Base-by-base conservation (phyloP, 2,329 filamentous ascomycete genomes). In the Xylariaceae sp. region DNA sequence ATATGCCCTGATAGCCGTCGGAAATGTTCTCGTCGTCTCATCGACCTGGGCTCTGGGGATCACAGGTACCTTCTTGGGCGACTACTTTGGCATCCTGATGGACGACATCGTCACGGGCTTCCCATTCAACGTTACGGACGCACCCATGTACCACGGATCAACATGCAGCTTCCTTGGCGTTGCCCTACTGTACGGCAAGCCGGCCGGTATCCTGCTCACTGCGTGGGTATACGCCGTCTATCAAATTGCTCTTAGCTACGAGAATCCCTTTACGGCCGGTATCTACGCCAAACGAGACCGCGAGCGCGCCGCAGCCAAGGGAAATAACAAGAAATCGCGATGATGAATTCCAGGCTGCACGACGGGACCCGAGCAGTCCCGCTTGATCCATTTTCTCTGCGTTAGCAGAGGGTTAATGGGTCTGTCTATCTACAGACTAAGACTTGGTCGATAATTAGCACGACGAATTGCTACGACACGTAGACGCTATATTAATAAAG, bases 51-150 rank as follows among this genome's bases (percentile, higher is more conserved):
- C 86, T 32, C 84, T 99, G 39, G 94, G 94, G 54, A 84, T 99
- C 66, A 96, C 91, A 0, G 94, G 94, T 59, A 99, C 94, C 36
- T 99, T 96, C 70, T 79, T 99, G 34, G 94, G 94, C 64, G 94
- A 99, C 76, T 99, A 99, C 79, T 99, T 97, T 70, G 94, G 94
- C 63, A 96, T 97, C 70, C 79, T 99, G 61, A 95, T 96, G 91
- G 92, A 97, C 69, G 77, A 87, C 63, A 92, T 92, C 66, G 92
- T 99, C 49, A 95, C 91, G 12, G 87, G 89, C 13, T 99, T 99
- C 70, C 94, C 94, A 2, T 99, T 99, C 80, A 97, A 88, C 72
- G 80, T 97, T 57, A 92, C 87, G 51, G 83, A 84, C 61, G 87
- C 90, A 49, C 94, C 94, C 58, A 99, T 99, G 94, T 99, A 99